Evolutionary conservation across 1,139 yeast genomes (phyloP).

Genomic region (Suhomyces maxii): DNA sequence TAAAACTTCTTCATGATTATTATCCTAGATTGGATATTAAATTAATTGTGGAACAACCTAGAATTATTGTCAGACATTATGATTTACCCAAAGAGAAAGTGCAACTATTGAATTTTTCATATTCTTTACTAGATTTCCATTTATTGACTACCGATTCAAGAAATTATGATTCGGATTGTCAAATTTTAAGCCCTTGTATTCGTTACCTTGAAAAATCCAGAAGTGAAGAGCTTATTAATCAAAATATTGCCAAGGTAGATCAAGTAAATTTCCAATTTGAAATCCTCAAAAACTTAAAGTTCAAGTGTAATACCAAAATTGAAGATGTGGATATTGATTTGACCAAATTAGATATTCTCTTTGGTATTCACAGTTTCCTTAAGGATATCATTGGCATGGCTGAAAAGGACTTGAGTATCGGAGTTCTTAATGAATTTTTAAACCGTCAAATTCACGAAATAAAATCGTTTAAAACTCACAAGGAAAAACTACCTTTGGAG

Average conservation of each 20-base stretch:
- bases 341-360: slow-evolving; percentile 30
- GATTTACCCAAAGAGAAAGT: slow-evolving; percentile 20
- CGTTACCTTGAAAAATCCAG: slow-evolving; percentile 29
- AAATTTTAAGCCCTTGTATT: slow-evolving; percentile 35
- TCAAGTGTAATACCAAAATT: slow-evolving; percentile 25
- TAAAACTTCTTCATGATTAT: slow-evolving; percentile 36
- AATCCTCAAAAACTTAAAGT: slow-evolving; percentile 32
- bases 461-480: background rate
- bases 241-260: slow-evolving; percentile 22
- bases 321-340: slow-evolving; percentile 27
- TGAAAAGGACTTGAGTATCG: slow-evolving; percentile 29
- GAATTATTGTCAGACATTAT: slow-evolving; percentile 35
- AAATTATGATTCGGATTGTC: slow-evolving; percentile 39
- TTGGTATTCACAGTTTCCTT: slow-evolving; percentile 34
- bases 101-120: slow-evolving; percentile 36
- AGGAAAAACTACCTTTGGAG: slow-evolving; percentile 2
- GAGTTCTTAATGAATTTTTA: slow-evolving; percentile 30
- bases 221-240: slow-evolving; percentile 3
- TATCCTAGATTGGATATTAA: slow-evolving; percentile 46
- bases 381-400: slow-evolving; percentile 28
- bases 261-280: slow-evolving; percentile 26
- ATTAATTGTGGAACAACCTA: slow-evolving; percentile 46
- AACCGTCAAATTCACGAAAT: slow-evolving; percentile 26
- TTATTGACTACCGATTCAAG: slow-evolving; percentile 34
- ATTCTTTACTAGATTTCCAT: slow-evolving; percentile 40